Evolutionary conservation across 306 rosid genomes (phyloP), one percentile per base, ranked within the genome.

Genomic region (Carpinus fangiana): DNA sequence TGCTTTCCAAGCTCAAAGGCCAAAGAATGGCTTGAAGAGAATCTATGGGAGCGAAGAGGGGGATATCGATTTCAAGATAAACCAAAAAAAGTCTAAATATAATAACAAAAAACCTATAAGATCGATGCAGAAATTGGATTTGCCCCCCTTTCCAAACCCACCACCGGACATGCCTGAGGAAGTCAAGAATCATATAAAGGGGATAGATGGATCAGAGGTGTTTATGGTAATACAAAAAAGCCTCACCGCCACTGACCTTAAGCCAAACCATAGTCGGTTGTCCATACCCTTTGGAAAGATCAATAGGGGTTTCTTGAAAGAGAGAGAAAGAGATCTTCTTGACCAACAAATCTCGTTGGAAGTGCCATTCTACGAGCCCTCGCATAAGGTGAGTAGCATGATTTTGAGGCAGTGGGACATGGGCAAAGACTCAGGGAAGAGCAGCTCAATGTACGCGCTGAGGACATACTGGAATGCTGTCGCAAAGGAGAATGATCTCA

Each of bases 391-490:
- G 1, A 20, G 14, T 11, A 38, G 18, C 12, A 45, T 45, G 4
- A 9, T 38, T 3, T 45, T 68, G 51, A 21, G 51, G 53, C 54
- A 68, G 18, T 68, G 73, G 73, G 10, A 68, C 73, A 68, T 68
- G 73, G 12, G 8, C 26, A 68, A 43, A 9, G 16, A 7, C 13
- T 17, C 53, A 1, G 53, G 73, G 26, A 43, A 3, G 0, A 68
- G 2, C 3, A 41, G 53, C 51, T 68, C 73, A 8, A 68, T 68
- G 73, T 68, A 68, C 7, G 73, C 43, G 73, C 38, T 68, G 53
- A 68, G 26, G 53, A 68, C 21, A 1, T 5, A n/a, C 2, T 68
- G 54, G 73, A 45, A 68, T 68, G 17, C 18, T 9, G 51, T 68
- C 7, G 52, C 18, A 52, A 10, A 5, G 7, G n/a, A 6, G 7